These are phyloP conservation scores for Colletotrichum plurivorum DNA, from an alignment of 2,329 filamentous ascomycete genomes.

Conservation along the genomic window DNA sequence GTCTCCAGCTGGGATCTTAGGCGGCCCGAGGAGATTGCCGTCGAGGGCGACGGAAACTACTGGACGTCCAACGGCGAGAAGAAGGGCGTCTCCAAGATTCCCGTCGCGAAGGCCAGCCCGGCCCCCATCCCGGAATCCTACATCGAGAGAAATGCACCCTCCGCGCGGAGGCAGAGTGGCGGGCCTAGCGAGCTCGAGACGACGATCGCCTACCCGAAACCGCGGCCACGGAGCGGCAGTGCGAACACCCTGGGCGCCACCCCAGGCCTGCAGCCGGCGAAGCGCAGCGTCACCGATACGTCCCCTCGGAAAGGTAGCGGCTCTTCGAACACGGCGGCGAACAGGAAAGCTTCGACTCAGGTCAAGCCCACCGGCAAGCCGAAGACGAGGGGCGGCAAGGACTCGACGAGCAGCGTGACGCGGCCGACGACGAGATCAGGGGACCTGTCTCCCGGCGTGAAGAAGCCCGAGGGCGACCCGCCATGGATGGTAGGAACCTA, in stretches of 20 bases:
- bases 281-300: conserved; percentile 61
- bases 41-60: conserved; percentile 67
- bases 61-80: conserved; percentile 65
- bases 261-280: conserved; percentile 48
- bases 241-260: conserved; percentile 64
- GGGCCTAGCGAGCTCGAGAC: conserved; percentile 67
- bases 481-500: conserved; percentile 97
- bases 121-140: conserved; percentile 80
- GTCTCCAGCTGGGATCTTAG: conserved; percentile 78
- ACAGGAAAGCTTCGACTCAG: conserved; percentile 61
- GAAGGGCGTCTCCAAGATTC: conserved; percentile 79
- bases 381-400: conserved; percentile 73
- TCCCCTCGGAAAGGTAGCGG: conserved; percentile 66
- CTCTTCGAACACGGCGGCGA: conserved; percentile 48
- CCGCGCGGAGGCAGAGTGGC: conserved; percentile 72
- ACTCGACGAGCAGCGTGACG: conserved; percentile 62
- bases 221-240: conserved; percentile 80
- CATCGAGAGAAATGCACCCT: conserved; percentile 80
- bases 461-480: conserved; percentile 91
- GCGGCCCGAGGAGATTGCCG: conserved; percentile 82
- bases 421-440: conserved; percentile 76
- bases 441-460: conserved; percentile 62
- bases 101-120: conserved; percentile 84
- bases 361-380: conserved; percentile 66
- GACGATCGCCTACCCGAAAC: conserved; percentile 71